phyloP scores from a whole-genome alignment of 495 filamentous ascomycete species.

The Cladorrhinum samala region DNA sequence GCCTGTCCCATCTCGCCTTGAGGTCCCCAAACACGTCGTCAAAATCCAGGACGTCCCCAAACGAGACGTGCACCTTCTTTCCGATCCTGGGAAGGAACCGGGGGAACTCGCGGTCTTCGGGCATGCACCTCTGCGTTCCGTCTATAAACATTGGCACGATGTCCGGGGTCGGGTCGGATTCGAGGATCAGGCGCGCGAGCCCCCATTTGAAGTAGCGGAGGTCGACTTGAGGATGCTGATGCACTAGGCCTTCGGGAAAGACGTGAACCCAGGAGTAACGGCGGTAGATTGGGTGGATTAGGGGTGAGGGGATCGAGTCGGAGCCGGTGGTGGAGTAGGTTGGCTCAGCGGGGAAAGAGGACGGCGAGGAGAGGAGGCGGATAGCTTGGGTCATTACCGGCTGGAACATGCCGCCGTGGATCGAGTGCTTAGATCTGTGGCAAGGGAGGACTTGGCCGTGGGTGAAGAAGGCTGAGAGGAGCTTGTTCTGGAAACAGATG shows the following conservation, averaged over 20 bases:
- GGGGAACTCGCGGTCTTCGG: conserved; percentile 71
- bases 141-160: conserved; percentile 93
- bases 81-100: conserved; percentile 71
- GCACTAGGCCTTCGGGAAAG: conserved; percentile 90
- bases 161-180: conserved; percentile 73
- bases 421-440: conserved; percentile 70
- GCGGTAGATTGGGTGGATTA: conserved; percentile 44
- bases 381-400: conserved; percentile 82
- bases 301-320: conserved; percentile 54
- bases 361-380: conserved; percentile 62
- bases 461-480: conserved; percentile 64
- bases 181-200: conserved; percentile 79
- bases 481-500: conserved; percentile 75
- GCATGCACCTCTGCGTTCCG: conserved; percentile 79
- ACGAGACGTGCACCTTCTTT: conserved; percentile 66
- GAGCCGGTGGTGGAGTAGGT: conserved; percentile 59
- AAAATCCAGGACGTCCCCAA: conserved; percentile 60
- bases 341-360: conserved; percentile 40
- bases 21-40: conserved; percentile 60
- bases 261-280: conserved; percentile 81
- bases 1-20: conserved; percentile 57
- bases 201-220: conserved; percentile 99
- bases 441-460: conserved; percentile 86
- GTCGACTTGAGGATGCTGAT: conserved; percentile 71
- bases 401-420: conserved; percentile 74